Evolutionary conservation across 305 asterid species (phyloP).

Genomic region (Fraxinus xanthoxyloides): DNA sequence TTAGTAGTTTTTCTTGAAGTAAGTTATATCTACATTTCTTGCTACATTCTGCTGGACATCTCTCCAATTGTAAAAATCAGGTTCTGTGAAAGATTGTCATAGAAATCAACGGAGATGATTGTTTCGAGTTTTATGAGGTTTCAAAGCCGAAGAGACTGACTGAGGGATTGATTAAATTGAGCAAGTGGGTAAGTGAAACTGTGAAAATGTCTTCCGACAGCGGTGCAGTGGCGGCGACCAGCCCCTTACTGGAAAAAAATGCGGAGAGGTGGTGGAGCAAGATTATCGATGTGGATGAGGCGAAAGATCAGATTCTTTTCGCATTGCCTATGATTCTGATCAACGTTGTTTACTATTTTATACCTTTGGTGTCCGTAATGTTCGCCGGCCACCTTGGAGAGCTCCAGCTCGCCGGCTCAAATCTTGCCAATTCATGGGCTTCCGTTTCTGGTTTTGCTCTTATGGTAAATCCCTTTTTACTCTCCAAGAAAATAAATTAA

Average conservation of each 20-base stretch:
- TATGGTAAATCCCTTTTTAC: constrained; percentile 36
- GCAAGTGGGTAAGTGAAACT: background rate
- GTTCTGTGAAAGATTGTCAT: too few relatives aligned
- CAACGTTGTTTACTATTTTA: constrained; percentile 48
- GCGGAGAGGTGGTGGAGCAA: constrained; percentile 37
- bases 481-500: background rate
- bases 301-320: constrained; percentile 52
- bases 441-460: constrained; percentile 60
- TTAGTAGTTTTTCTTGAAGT: too few relatives aligned
- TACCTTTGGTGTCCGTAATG: constrained; percentile 75
- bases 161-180: background rate
- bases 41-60: too few relatives aligned
- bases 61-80: too few relatives aligned
- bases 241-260: constrained; percentile 29
- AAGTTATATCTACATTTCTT: too few relatives aligned
- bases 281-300: constrained; percentile 55
- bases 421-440: constrained; percentile 87
- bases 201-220: constrained; percentile 22
- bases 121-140: background rate
- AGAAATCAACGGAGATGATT: too few relatives aligned
- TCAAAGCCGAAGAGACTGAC: background rate
- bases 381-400: constrained; percentile 84
- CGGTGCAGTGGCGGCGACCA: constrained; percentile 22
- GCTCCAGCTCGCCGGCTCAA: constrained; percentile 62
- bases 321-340: constrained; percentile 69